Evolutionary conservation across 2,329 filamentous ascomycete species (phyloP).

Genomic region (Hymenoscyphus linearis): DNA sequence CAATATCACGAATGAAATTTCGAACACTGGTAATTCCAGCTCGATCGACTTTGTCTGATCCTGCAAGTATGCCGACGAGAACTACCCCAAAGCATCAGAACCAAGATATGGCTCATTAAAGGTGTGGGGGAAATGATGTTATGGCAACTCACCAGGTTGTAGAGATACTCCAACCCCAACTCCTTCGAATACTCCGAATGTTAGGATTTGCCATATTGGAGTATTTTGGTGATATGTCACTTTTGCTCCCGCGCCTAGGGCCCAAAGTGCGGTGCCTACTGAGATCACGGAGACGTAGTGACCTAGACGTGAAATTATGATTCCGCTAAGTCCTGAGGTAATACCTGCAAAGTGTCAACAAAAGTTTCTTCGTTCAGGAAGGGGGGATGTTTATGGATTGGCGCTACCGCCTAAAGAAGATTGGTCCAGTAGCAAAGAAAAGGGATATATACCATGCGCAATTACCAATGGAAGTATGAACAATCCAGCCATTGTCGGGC

Average conservation of each 20-base stretch:
- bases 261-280: neutral
- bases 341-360: neutral
- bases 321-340: slow-evolving; percentile 3
- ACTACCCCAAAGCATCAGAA: slow-evolving; percentile 7
- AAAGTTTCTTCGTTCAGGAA: neutral
- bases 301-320: neutral
- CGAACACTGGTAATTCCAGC: slow-evolving; percentile 29
- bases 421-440: neutral
- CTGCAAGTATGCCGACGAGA: slow-evolving; percentile 29
- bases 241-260: neutral
- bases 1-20: slow-evolving; percentile 28
- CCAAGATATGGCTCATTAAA: too few relatives aligned
- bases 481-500: neutral
- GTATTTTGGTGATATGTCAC: neutral
- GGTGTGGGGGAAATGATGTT: neutral
- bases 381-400: too few relatives aligned
- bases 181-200: neutral
- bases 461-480: slow-evolving; percentile 12
- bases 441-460: neutral
- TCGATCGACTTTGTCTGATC: slow-evolving; percentile 22
- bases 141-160: neutral
- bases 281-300: neutral
- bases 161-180: slow-evolving; percentile 10
- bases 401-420: neutral
- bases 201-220: neutral